These are phyloP conservation scores for Mycena sanguinolenta DNA, from an alignment of 768 basidiomycete species.

Conservation along the genomic window DNA sequence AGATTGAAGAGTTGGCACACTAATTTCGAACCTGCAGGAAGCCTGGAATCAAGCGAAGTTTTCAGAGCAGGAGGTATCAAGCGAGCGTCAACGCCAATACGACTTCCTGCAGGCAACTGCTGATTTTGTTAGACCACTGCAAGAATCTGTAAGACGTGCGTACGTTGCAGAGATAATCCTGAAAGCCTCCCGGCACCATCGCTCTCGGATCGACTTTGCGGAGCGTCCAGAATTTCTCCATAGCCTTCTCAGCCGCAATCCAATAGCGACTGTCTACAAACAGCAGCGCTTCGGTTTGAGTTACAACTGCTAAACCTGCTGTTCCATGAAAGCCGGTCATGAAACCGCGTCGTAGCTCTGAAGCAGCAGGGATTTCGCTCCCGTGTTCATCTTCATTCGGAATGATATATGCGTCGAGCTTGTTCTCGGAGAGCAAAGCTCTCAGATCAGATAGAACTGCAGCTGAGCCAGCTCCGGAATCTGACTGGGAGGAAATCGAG, in stretches of 20 bases:
- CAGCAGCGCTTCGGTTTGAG: constrained; percentile 63
- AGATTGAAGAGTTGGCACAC: constrained; percentile 70
- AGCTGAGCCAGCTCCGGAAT: constrained; percentile 31
- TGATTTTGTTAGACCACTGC: background rate
- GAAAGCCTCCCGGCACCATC: constrained; percentile 34
- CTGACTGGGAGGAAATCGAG: constrained; percentile 13
- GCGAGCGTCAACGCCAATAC: constrained; percentile 71
- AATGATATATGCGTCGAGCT: constrained; percentile 48
- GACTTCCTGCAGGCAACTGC: constrained; percentile 38
- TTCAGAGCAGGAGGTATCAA: constrained; percentile 65
- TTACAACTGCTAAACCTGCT: constrained; percentile 67
- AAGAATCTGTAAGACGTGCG: background rate
- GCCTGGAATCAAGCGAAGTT: constrained; percentile 51
- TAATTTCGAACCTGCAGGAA: constrained; percentile 59
- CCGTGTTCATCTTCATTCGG: constrained; percentile 70
- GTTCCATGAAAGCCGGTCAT: constrained; percentile 69
- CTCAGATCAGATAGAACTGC: constrained; percentile 24
- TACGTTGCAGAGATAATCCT: constrained; percentile 36
- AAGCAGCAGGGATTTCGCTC: constrained; percentile 66
- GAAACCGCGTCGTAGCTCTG: constrained; percentile 70
- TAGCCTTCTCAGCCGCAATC: constrained; percentile 64
- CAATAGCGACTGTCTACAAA: constrained; percentile 72
- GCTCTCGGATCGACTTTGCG: constrained; percentile 35
- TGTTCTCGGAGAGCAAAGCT: constrained; percentile 32
- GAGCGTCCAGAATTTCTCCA: constrained; percentile 53